Evolutionary conservation across 257 asterid genomes (phyloP).

Genomic region (Fraxinus anomala): DNA sequence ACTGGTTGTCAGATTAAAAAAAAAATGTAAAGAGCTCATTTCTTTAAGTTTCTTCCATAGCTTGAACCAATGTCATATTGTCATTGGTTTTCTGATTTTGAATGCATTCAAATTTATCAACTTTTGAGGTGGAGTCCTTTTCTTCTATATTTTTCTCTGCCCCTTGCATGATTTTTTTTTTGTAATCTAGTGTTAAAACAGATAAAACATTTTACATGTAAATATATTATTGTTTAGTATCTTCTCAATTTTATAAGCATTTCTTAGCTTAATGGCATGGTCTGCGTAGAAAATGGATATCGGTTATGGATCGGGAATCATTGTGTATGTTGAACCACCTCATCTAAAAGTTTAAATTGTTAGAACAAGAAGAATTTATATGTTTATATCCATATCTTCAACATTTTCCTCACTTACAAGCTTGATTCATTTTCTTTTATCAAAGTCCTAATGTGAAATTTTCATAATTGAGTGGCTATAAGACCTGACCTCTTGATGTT

Average conservation of each 20-base stretch:
- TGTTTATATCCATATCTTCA: neutral
- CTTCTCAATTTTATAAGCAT: neutral
- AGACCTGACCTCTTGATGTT: neutral
- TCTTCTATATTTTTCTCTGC: neutral
- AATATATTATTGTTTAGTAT: neutral
- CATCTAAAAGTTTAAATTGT: neutral
- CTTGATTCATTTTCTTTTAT: neutral
- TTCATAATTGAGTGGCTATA: neutral
- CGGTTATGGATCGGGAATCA: neutral
- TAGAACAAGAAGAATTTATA: neutral
- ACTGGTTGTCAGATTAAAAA: neutral
- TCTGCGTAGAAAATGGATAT: neutral
- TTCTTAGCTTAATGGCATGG: neutral
- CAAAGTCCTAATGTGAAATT: neutral
- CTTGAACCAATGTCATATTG: neutral
- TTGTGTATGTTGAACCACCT: neutral
- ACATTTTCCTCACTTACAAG: neutral
- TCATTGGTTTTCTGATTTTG: neutral
- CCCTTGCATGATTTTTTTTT: neutral
- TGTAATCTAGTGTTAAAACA: neutral
- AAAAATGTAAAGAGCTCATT: neutral
- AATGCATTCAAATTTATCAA: neutral
- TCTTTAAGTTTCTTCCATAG: conserved; percentile 12
- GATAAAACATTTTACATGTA: neutral
- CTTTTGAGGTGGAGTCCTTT: neutral